Percentiles rank a stretch among this genome's conserved stretches.
Evolutionary conservation across 2,329 filamentous ascomycete genomes (phyloP).

Genomic region (Aspergillus sp.): DNA sequence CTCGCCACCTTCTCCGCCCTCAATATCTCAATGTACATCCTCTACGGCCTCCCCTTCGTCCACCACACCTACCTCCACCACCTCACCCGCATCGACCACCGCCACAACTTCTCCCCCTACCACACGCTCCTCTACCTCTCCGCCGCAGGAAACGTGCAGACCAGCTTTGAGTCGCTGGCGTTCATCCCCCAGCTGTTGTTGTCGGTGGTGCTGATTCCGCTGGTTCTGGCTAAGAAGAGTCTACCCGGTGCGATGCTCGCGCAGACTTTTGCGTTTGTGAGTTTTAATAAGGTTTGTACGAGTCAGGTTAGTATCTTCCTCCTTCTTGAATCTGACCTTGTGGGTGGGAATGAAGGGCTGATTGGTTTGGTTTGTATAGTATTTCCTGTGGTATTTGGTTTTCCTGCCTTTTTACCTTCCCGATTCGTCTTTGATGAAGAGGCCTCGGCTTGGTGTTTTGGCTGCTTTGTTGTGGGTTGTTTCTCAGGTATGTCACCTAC

Average conservation of each 20-base stretch:
- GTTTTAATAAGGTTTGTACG: slow-evolving; percentile 98
- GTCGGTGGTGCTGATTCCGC: slow-evolving; percentile 68
- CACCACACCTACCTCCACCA: slow-evolving; percentile 92
- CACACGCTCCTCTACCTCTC: slow-evolving; percentile 85
- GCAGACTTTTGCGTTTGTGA: slow-evolving; percentile 94
- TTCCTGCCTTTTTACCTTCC: slow-evolving; percentile 90
- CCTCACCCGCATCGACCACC: slow-evolving; percentile 85
- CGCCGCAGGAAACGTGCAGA: slow-evolving; percentile 54
- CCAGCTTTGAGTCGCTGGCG: slow-evolving; percentile 68
- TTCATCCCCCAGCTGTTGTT: slow-evolving; percentile 85
- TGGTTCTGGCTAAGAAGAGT: slow-evolving; percentile 74
- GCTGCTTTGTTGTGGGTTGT: slow-evolving; percentile 70
- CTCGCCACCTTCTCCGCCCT: slow-evolving; percentile 67
- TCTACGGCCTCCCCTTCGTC: slow-evolving; percentile 77
- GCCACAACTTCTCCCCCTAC: slow-evolving; percentile 97
- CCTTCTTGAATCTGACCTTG: background rate
- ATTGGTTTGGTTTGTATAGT: slow-evolving; percentile 66
- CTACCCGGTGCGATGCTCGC: slow-evolving; percentile 81
- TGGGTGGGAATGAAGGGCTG: background rate
- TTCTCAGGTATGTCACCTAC: slow-evolving; percentile 52
- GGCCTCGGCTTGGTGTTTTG: slow-evolving; percentile 56
- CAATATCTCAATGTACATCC: slow-evolving; percentile 72
- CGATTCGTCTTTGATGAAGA: slow-evolving; percentile 63
- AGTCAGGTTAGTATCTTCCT: slow-evolving; percentile 65
- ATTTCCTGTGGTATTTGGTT: slow-evolving; percentile 97